Conservation (phyloP, 495 filamentous ascomycete genomes). For the Pyrenula massariospora region DNA sequence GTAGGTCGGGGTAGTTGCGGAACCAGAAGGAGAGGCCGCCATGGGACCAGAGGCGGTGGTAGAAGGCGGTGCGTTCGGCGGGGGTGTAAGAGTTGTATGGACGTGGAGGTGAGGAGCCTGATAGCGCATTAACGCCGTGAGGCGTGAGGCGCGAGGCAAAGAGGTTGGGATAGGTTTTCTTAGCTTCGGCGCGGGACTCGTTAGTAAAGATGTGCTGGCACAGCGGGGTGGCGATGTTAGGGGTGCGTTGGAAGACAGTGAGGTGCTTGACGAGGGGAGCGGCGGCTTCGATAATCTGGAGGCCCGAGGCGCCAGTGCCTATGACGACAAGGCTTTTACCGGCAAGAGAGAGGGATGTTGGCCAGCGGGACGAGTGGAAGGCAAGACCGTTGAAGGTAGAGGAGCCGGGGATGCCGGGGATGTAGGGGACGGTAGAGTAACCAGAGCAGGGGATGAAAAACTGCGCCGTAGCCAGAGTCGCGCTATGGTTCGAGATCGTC, state of each 20-base stretch:
- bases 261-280: slow-evolving; percentile 24
- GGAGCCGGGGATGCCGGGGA: slow-evolving; percentile 20
- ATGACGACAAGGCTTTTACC: slow-evolving; percentile 41
- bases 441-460: slow-evolving; percentile 30
- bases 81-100: slow-evolving; percentile 21
- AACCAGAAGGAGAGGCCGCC: slow-evolving; percentile 40
- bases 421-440: slow-evolving; percentile 13
- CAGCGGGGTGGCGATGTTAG: slow-evolving; percentile 40
- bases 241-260: slow-evolving; percentile 40
- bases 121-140: neutral
- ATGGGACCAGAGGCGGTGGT: slow-evolving; percentile 31
- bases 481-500: slow-evolving; percentile 31
- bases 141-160: slow-evolving; percentile 11
- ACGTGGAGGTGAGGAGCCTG: neutral
- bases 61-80: slow-evolving; percentile 31
- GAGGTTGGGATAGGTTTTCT: slow-evolving; percentile 29
- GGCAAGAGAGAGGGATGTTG: slow-evolving; percentile 25
- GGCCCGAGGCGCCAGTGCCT: slow-evolving; percentile 49
- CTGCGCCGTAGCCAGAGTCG: slow-evolving; percentile 24
- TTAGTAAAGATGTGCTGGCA: slow-evolving; percentile 26
- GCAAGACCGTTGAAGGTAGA: slow-evolving; percentile 31
- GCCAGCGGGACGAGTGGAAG: slow-evolving; percentile 22
- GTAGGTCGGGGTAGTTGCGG: slow-evolving; percentile 35
- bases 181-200: slow-evolving; percentile 31
- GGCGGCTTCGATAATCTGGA: slow-evolving; percentile 39